Percentiles rank a stretch among this genome's conserved stretches.
Evolutionary conservation across 495 filamentous ascomycete species (phyloP).

Genomic region (Aspergillus affinis): DNA sequence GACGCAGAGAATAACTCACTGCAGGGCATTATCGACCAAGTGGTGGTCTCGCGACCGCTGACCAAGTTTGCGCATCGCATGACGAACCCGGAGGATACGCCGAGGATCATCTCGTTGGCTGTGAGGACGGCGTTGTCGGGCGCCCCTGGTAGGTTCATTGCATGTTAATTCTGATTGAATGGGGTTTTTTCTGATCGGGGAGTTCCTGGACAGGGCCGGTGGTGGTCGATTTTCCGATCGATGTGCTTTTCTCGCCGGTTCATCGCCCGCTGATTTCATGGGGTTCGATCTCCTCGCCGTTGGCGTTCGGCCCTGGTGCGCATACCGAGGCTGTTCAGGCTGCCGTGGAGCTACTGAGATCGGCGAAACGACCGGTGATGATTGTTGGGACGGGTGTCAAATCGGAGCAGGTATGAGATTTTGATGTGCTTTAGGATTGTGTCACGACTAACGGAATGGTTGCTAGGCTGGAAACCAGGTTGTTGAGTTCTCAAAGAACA

Average conservation of each 20-base stretch:
- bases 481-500: constrained; percentile 18
- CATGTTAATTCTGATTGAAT: not conserved
- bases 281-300: constrained; percentile 28
- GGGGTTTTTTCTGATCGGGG: not conserved
- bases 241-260: constrained; percentile 28
- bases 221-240: constrained; percentile 31
- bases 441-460: constrained; percentile 11
- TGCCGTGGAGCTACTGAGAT: constrained; percentile 15
- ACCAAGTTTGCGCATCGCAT: constrained; percentile 34
- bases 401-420: constrained; percentile 7
- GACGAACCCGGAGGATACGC: constrained; percentile 26
- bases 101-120: constrained; percentile 28
- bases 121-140: constrained; percentile 27
- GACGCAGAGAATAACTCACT: constrained; percentile 33
- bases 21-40: constrained; percentile 30
- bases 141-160: constrained; percentile 22
- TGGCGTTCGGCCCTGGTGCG: constrained; percentile 22
- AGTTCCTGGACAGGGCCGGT: constrained; percentile 19
- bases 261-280: constrained; percentile 27
- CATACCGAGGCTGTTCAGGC: constrained; percentile 18
- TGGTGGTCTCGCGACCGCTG: constrained; percentile 23
- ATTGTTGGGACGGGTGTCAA: constrained; percentile 28
- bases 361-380: constrained; percentile 22
- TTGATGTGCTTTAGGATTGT: not conserved
- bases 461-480: constrained; percentile 8